Evolutionary conservation across 306 rosid species (phyloP), one percentile per base, ranked within the genome.

Genomic region (Fragaria vesca): DNA sequence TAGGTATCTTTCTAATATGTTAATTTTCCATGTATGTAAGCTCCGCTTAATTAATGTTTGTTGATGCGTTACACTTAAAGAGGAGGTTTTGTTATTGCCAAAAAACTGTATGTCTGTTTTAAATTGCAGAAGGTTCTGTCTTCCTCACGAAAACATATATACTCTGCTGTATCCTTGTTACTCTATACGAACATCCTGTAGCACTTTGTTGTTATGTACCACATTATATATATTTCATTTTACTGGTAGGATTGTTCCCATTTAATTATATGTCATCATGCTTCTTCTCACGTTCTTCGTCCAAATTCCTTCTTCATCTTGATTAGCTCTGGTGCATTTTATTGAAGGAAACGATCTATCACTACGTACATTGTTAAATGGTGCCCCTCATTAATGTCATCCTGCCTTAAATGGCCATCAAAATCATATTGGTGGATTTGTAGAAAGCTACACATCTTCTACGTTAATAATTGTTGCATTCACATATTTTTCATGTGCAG

Each of bases 1-100:
- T 70, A 95, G 99, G 99, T 95, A 90, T 81, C 69, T 34, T 67
- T 83, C 72, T 65, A 46, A 51, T 20, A 45, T 69, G 38, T 28
- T 38, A 79, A 80, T 75, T 77, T 70, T 76, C 62, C 24, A 32
- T 46, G 36, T 80, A 40, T 55, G 28, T 55, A 66, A 72, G 74
- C 36, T 74, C 77, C 65, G 43, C 63, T 48, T 67, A 38, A 30
- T 79, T 72, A 78, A 51, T 30, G 15, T 1, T 12, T 47, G 34
- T 40, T 71, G n/a, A 11, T 70, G 51, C 17, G 1, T 30, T 42
- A 48, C 43, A 28, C 74, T 69, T 26, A 21, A 12, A 45, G 36
- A 45, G 40, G 6, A 18, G 26, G 50, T 68, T 42, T n/a, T 28
- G 10, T 42, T 36, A 18, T 36, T 20, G 42, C 47, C 48, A 21